A percentile compares a stretch with the other conserved stretches of the same genome.
Conservation (phyloP, 129 eudicot genomes). For the Tagetes patula region DNA sequence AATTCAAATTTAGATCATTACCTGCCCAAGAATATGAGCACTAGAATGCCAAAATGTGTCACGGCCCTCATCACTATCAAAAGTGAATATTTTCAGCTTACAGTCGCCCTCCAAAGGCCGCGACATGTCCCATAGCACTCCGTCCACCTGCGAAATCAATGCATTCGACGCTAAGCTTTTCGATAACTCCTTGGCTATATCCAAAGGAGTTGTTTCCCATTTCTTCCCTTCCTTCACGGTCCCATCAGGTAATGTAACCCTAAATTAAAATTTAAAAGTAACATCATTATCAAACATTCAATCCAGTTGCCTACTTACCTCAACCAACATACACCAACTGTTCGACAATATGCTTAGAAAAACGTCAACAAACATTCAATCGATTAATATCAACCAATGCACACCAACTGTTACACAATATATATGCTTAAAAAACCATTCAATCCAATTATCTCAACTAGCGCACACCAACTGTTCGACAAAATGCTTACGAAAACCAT, state of each 20-base stretch:
- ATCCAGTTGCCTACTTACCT: background rate
- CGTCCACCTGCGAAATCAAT: conserved; percentile 72
- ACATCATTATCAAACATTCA: background rate
- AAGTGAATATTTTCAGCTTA: conserved; percentile 55
- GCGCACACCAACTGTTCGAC: too few relatives aligned
- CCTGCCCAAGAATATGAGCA: conserved; percentile 98
- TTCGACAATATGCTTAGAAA: background rate
- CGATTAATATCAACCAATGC: too few relatives aligned
- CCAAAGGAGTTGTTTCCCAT: conserved; percentile 78
- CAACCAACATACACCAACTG: background rate
- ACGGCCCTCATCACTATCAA: conserved; percentile 70
- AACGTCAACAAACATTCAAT: too few relatives aligned
- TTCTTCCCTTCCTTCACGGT: conserved; percentile 76
- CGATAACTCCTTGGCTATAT: conserved; percentile 72
- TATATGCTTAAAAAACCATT: too few relatives aligned
- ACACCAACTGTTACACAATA: too few relatives aligned
- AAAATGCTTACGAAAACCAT: too few relatives aligned
- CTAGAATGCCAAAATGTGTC: conserved; percentile 97
- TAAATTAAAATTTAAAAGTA: conserved; percentile 4
- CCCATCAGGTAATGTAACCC: conserved; percentile 81
- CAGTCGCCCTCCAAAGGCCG: conserved; percentile 89
- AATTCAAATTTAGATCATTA: conserved; percentile 12
- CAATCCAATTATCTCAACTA: too few relatives aligned
- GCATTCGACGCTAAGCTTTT: conserved; percentile 69
- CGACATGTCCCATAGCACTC: conserved; percentile 84